Base-by-base conservation (phyloP, 306 rosid species). In the Cucurbita moschata region DNA sequence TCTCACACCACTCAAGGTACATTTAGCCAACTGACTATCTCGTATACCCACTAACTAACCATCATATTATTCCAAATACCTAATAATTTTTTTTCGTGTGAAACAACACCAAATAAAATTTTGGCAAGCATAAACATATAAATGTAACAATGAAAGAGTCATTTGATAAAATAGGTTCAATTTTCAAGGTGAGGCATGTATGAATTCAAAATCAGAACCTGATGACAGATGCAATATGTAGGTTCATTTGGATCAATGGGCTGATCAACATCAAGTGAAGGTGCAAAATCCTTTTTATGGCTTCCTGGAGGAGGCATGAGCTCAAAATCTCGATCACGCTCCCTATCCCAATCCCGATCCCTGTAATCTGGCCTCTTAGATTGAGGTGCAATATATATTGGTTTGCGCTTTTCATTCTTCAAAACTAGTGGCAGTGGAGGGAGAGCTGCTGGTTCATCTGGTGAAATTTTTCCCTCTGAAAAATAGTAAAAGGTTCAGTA, bases 271-370 rank as follows among this genome's bases (percentile, higher is more conserved):
- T 94, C 98, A 88, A 94, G 76, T 37, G 97, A 78, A 59, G 83
- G 50, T 51, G 74, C 75, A 83, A 84, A 90, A 1, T 94, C 99
- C 85, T 88, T 91, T 80, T 79, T 94, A 76, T 89, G 89, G 83
- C 95, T 81, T 85, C 99, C 99, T 73, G 92, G 97, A 35, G 96
- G 97, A 63, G 99, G 96, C 96, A 94, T 94, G 78, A 94, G 87
- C 86, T 94, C 96, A 62, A 90, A 85, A 88, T 94, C 99, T 78
- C 97, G 87, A 81, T 89, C 97, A 59, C 93, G 97, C 71, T 91
- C 97, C 75, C 96, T 82, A 81, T 94, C 98, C 96, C 97, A 93
- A 21, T 93, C 98, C 77, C 98, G 83, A 5, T 93, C 96, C 81
- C 90, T 87, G 72, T 82, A 90, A 70, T 94, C 96, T 68, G 80